Conservation (phyloP, 345 rosid genomes). For the Erysimum cheiranthoides region DNA sequence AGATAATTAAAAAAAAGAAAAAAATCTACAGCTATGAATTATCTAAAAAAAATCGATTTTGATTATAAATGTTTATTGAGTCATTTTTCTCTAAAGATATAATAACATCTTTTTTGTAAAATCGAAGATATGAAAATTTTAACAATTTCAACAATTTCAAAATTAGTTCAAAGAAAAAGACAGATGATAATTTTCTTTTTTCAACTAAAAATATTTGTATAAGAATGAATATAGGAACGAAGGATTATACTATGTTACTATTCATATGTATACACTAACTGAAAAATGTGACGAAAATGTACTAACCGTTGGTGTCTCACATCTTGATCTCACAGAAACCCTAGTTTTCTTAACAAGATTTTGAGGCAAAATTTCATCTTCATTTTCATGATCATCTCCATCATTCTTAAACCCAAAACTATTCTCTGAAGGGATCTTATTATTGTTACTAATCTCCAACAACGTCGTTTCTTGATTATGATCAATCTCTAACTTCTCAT, state of each 20-base stretch:
- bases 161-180: not conserved
- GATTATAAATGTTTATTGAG: not conserved
- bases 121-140: not conserved
- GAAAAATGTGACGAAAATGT: slow-evolving; percentile 10
- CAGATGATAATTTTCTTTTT: not conserved
- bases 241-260: not conserved
- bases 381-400: slow-evolving; percentile 47
- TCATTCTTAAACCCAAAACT: slow-evolving; percentile 43
- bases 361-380: slow-evolving; percentile 64
- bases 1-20: not conserved
- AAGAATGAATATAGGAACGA: not conserved
- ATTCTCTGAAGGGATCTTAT: slow-evolving; percentile 33
- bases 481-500: slow-evolving; percentile 40
- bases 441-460: slow-evolving; percentile 23
- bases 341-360: slow-evolving; percentile 76
- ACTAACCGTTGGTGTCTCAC: slow-evolving; percentile 86
- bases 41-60: not conserved
- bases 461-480: slow-evolving; percentile 27
- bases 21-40: not conserved
- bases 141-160: not conserved
- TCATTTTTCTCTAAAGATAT: not conserved
- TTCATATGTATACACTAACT: slow-evolving; percentile 7
- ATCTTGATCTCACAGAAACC: slow-evolving; percentile 89
- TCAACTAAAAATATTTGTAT: not conserved
- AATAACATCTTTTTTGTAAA: not conserved